A percentile compares a stretch with the other conserved stretches of the same genome.
Conservation (phyloP, 495 filamentous ascomycete species). For the Hyaloscypha hepaticicola region DNA sequence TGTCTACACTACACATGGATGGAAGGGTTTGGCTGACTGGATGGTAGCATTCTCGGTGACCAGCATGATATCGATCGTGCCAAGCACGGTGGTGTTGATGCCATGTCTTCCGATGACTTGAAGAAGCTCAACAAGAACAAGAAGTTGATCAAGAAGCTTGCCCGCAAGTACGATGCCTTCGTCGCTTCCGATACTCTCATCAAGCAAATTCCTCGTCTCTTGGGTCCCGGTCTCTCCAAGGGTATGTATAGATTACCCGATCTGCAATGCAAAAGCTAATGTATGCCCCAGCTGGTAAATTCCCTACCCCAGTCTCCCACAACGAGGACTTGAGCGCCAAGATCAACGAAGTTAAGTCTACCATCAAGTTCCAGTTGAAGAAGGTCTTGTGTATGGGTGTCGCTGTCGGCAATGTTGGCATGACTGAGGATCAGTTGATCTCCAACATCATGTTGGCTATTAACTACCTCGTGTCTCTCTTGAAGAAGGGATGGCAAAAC, state of each 20-base stretch:
- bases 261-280: constrained; percentile 28
- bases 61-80: constrained; percentile 99
- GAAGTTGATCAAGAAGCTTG: constrained; percentile 99
- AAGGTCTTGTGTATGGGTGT: constrained; percentile 99
- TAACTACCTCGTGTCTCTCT: constrained; percentile 97
- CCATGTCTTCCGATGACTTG: constrained; percentile 96
- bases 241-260: constrained; percentile 67
- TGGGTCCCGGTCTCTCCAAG: constrained; percentile 98
- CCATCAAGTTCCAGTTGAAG: constrained; percentile 99
- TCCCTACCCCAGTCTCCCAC: constrained; percentile 97
- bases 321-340: constrained; percentile 86
- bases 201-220: constrained; percentile 99
- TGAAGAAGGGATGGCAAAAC: constrained; percentile 99
- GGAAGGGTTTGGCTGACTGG: constrained; percentile 21
- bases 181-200: constrained; percentile 92
- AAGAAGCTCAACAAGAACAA: constrained; percentile 99
- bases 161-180: constrained; percentile 99
- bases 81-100: constrained; percentile 95
- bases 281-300: constrained; percentile 78
- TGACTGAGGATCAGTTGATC: constrained; percentile 94
- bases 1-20: constrained; percentile 32
- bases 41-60: constrained; percentile 84
- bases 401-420: constrained; percentile 95
- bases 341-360: constrained; percentile 98
- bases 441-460: constrained; percentile 97